phyloP scores from a whole-genome alignment of 257 asterid genomes.

The Petunia axillaris region DNA sequence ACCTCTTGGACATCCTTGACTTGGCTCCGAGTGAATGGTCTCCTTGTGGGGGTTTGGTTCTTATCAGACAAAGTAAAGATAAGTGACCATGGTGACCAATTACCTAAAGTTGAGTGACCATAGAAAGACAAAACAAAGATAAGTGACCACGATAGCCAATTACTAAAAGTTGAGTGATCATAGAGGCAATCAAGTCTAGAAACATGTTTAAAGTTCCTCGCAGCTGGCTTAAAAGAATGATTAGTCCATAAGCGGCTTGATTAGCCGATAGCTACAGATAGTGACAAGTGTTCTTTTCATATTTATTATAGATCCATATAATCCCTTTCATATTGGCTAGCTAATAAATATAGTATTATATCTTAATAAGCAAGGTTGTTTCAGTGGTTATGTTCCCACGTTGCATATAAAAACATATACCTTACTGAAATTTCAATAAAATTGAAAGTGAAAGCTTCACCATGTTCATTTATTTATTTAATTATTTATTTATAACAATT shows the following conservation, averaged over 20 bases:
- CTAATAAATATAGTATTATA: not conserved
- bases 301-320: not conserved
- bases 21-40: no score
- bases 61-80: no score
- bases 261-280: not conserved
- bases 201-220: not conserved
- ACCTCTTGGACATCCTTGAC: no score
- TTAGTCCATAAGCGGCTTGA: not conserved
- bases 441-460: not conserved
- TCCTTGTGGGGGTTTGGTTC: no score
- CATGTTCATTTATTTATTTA: not conserved
- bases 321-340: not conserved
- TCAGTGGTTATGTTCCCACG: not conserved
- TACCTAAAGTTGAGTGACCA: no score
- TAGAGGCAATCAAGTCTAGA: not conserved
- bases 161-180: no score
- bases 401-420: not conserved
- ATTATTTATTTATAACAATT: no score
- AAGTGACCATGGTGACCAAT: no score
- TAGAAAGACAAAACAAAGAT: no score
- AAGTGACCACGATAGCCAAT: no score
- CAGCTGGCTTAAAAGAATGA: conserved; percentile 2
- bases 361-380: not conserved
- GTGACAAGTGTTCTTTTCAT: conserved; percentile 18
- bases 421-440: not conserved